Base-by-base conservation (phyloP, 2,329 filamentous ascomycete genomes). In the Diaporthe sp. region DNA sequence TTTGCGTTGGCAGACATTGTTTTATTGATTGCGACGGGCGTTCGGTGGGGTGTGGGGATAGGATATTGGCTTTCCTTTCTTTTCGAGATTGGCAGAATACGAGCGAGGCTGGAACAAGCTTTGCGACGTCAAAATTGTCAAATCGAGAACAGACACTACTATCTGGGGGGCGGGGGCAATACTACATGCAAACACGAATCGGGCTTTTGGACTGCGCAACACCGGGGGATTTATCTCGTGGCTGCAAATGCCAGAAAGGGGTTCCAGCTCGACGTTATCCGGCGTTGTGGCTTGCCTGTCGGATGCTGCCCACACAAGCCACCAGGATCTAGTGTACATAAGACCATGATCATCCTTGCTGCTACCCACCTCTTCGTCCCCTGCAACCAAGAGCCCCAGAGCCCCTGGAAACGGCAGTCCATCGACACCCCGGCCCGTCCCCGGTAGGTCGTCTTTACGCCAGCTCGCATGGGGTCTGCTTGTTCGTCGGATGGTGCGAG, bases 281-380 rank as follows among this genome's bases (percentile, higher is more conserved):
- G 63, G 63, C 12, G 22, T 6, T 51, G 44, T 13, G 39, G 59
- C 47, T 53, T 47, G 32, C 0, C 15, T 53, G 63, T 68, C 63
- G 63, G 63, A 68, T 68, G 63, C 30, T 68, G 63, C 63, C 63
- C 63, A 53, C 63, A 19, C 47, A 27, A 53, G 63, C 39, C 63
- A 51, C 61, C 19, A 10, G 44, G 44, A 35, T 66, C 44, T 6
- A 25, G 47, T 51, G 17, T 6, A 13, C 25, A 5, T 27, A 12
- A 37, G 13, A 27, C 63, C 32, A 10, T 27, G 44, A 51, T 66
- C 27, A 66, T 51, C 63, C 63, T 37, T 66, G 63, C 63, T 51
- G 13, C 63, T 51, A 66, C 63, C 63, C 63, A 51, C 44, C 63
- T 19, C 44, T 51, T 51, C 30, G 63, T 35, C 42, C 63, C 44